phyloP scores from a whole-genome alignment of 2,329 filamentous ascomycete genomes.

The Colletotrichum tropicicola region DNA sequence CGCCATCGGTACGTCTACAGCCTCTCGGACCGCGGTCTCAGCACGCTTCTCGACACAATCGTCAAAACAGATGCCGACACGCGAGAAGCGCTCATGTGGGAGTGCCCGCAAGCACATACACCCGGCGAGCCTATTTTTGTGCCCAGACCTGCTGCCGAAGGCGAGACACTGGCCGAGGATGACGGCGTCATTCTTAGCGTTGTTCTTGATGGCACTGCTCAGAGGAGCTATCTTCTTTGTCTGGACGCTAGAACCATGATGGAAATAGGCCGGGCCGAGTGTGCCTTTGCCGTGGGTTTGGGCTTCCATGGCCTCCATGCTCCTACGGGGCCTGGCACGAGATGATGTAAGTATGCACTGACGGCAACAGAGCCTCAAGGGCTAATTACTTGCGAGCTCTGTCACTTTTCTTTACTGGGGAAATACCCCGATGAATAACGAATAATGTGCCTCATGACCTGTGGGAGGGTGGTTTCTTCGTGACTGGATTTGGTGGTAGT shows the following conservation, averaged over 20 bases:
- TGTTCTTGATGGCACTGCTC: slow-evolving; percentile 68
- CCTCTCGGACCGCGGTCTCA: slow-evolving; percentile 63
- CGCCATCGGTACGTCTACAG: slow-evolving; percentile 70
- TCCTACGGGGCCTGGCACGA: slow-evolving; percentile 8
- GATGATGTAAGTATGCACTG: too few species aligned
- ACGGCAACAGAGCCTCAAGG: too few species aligned
- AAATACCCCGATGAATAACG: too few species aligned
- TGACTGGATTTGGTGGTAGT: too few species aligned
- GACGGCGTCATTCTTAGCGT: slow-evolving; percentile 70
- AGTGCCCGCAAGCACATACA: slow-evolving; percentile 64
- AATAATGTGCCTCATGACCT: too few species aligned
- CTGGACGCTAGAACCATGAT: slow-evolving; percentile 69
- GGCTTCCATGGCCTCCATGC: slow-evolving; percentile 72
- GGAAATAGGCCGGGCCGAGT: slow-evolving; percentile 72
- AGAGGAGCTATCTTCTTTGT: slow-evolving; percentile 72
- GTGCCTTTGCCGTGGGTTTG: slow-evolving; percentile 66
- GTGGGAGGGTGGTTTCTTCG: too few species aligned
- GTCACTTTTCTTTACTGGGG: too few species aligned
- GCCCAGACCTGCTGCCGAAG: slow-evolving; percentile 36
- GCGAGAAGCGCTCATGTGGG: slow-evolving; percentile 64
- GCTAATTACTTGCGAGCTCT: too few species aligned
- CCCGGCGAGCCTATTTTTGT: slow-evolving; percentile 78
- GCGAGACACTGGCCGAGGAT: slow-evolving; percentile 59
- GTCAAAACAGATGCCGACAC: slow-evolving; percentile 72
- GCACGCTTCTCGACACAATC: slow-evolving; percentile 69